Evolutionary conservation across 2,329 filamentous ascomycete genomes (phyloP).

Genomic region (Aspergillus brunneoviolaceus): DNA sequence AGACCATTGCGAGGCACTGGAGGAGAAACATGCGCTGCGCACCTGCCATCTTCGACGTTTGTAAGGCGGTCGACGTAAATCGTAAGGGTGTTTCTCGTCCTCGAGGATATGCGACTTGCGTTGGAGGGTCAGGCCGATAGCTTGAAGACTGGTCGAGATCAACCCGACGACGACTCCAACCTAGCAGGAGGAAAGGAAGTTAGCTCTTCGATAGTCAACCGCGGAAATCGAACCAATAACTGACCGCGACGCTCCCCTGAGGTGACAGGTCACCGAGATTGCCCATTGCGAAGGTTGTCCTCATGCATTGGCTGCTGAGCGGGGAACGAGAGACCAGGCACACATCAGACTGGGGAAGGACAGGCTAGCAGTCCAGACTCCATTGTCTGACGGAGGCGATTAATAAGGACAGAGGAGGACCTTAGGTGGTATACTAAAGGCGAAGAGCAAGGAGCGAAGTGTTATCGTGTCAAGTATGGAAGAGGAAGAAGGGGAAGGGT

Average conservation of each 20-base stretch:
- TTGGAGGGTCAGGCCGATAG: slow-evolving; percentile 89
- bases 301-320: slow-evolving; percentile 34
- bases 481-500: slow-evolving; percentile 12
- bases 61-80: slow-evolving; percentile 81
- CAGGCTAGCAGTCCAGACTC: slow-evolving; percentile 7
- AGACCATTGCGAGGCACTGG: not conserved
- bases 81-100: slow-evolving; percentile 81
- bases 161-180: slow-evolving; percentile 91
- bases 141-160: slow-evolving; percentile 90
- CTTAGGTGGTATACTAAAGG: not conserved
- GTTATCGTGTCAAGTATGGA: slow-evolving; percentile 10
- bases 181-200: slow-evolving; percentile 44
- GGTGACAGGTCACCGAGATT: slow-evolving; percentile 74
- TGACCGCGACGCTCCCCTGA: slow-evolving; percentile 72
- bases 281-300: slow-evolving; percentile 56
- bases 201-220: not conserved
- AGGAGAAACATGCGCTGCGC: slow-evolving; percentile 5
- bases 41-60: slow-evolving; percentile 88
- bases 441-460: slow-evolving; percentile 3
- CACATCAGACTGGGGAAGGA: slow-evolving; percentile 15
- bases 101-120: slow-evolving; percentile 98
- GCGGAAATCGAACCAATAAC: slow-evolving; percentile 31
- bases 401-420: not conserved
- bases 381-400: slow-evolving; percentile 6
- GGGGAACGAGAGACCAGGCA: slow-evolving; percentile 11